A percentile compares a stretch with the other conserved stretches of the same genome.
These are phyloP conservation scores for Lagenidium sp. DNA, from an alignment of 352 stramenopile genomes.

Conservation along the genomic window DNA sequence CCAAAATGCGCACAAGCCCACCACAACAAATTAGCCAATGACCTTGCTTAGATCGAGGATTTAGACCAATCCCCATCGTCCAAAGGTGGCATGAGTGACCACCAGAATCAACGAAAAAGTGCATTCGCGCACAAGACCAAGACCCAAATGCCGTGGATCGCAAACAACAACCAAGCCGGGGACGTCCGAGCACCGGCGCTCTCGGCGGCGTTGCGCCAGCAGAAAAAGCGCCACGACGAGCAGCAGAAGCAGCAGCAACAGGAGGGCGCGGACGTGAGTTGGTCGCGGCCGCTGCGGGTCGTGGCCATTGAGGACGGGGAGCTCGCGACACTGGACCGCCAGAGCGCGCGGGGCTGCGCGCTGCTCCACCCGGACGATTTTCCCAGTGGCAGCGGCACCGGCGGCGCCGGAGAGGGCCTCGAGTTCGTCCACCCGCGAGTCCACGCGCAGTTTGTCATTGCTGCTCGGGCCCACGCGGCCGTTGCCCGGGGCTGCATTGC, in stretches of 20 bases:
- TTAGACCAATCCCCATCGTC: neutral
- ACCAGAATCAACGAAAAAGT: neutral
- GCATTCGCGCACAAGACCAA: slow-evolving; percentile 7
- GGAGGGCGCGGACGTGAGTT: slow-evolving; percentile 10
- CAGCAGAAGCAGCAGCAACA: slow-evolving; percentile 31
- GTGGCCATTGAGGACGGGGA: slow-evolving; percentile 38
- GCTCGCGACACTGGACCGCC: slow-evolving; percentile 9
- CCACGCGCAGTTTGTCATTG: slow-evolving; percentile 72
- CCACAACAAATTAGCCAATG: neutral
- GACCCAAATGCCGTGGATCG: slow-evolving; percentile 82
- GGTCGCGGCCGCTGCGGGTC: slow-evolving; percentile 27
- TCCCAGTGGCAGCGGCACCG: slow-evolving; percentile 10
- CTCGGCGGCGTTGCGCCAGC: slow-evolving; percentile 33
- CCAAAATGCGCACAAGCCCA: no score
- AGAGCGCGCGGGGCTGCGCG: slow-evolving; percentile 33
- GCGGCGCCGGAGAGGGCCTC: slow-evolving; percentile 4
- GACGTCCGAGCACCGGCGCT: slow-evolving; percentile 71
- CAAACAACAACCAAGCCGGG: slow-evolving; percentile 79
- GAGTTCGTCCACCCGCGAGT: slow-evolving; percentile 47
- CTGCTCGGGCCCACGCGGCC: slow-evolving; percentile 25
- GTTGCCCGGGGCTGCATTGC: slow-evolving; percentile 46
- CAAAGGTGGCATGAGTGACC: neutral
- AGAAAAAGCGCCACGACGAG: no score
- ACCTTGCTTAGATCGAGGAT: neutral
- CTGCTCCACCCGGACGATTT: slow-evolving; percentile 59